Base-by-base conservation (phyloP, 352 stramenopile genomes). In the Globisporangium cylindrosporum region DNA sequence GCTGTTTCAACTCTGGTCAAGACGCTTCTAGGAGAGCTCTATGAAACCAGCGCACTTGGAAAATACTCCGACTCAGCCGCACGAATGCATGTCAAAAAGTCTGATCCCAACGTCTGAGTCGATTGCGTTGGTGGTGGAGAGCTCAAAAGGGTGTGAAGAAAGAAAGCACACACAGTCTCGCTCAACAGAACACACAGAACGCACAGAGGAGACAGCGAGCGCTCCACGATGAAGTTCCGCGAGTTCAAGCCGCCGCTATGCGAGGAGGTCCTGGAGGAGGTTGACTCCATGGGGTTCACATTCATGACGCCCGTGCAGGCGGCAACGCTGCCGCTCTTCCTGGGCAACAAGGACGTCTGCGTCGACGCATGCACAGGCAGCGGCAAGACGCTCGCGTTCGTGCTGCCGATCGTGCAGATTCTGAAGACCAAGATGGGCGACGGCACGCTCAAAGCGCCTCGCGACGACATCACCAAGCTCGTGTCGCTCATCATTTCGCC, bases 331-430 rank as follows among this genome's bases (percentile, higher is more conserved):
- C 96, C 96, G 66, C 86, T 98, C 9, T 98, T 99, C 63, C 71
- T 98, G 32, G 87, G 80, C 29, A 94, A 98, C 79, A 98, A 98
- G 67, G 93, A 98, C 68, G 93, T 98, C 36, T 97, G 88, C 49
- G 94, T 98, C 27, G 90, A 98, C 71, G 96, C 96, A n/a, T 96
- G 88, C 68, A 99, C 96, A 27, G 96, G 96, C 41, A 97, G 85
- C 15, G 96, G 96, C 62, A 99, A 99, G 81, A 99, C 96, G 41
- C 76, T 99, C 29, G 87, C 96, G 41, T 99, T 98, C 75, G 86
- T 98, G 62, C 72, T 99, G 67, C 94, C 96, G n/a, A 87, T 97
- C 43, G 83, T 98, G 59, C 91, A 99, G 77, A 82, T 98, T 41
- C 82, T 98, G 43, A 81, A 81, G 70, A 80, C 58, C 57, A 84